Conservation (phyloP, 805 yeast species). For the Kodamaea kaohsiungensis region DNA sequence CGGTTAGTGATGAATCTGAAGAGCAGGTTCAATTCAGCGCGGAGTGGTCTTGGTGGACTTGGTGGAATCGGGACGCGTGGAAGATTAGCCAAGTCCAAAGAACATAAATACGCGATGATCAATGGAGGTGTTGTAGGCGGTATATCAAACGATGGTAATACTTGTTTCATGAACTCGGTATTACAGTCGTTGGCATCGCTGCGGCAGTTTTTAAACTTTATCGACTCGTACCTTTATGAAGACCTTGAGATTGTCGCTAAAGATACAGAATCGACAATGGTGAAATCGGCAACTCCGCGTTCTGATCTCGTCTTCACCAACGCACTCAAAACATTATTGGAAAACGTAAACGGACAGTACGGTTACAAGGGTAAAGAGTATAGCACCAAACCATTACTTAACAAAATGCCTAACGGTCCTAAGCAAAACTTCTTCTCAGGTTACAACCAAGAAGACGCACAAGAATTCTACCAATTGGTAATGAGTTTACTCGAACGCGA, state of each 20-base stretch:
- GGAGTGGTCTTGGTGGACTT: slow-evolving; percentile 7
- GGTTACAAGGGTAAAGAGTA: slow-evolving; percentile 57
- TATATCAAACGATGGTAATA: slow-evolving; percentile 84
- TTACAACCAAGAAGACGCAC: slow-evolving; percentile 95
- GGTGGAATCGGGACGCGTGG: slow-evolving; percentile 9
- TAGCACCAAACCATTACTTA: slow-evolving; percentile 59
- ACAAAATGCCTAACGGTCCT: slow-evolving; percentile 75
- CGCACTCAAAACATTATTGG: slow-evolving; percentile 52
- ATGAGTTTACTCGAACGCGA: slow-evolving; percentile 67
- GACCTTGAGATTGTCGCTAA: slow-evolving; percentile 28
- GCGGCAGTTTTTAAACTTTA: slow-evolving; percentile 54
- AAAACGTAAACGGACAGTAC: slow-evolving; percentile 57
- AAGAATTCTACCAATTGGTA: slow-evolving; percentile 86
- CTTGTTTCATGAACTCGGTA: slow-evolving; percentile 93
- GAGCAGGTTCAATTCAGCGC: slow-evolving; percentile 10
- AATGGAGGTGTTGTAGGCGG: slow-evolving; percentile 84
- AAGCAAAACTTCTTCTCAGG: slow-evolving; percentile 76
- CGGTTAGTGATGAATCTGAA: slow-evolving; percentile 11
- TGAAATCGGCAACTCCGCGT: slow-evolving; percentile 22
- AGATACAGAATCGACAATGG: slow-evolving; percentile 11
- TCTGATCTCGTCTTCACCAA: slow-evolving; percentile 48
- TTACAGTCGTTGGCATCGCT: slow-evolving; percentile 82
- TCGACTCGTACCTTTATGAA: slow-evolving; percentile 42
- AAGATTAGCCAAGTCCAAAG: slow-evolving; percentile 19
- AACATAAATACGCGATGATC: slow-evolving; percentile 44